Base-by-base conservation (phyloP, 2,329 filamentous ascomycete genomes). In the Aspergillus pseudoglaucus region DNA sequence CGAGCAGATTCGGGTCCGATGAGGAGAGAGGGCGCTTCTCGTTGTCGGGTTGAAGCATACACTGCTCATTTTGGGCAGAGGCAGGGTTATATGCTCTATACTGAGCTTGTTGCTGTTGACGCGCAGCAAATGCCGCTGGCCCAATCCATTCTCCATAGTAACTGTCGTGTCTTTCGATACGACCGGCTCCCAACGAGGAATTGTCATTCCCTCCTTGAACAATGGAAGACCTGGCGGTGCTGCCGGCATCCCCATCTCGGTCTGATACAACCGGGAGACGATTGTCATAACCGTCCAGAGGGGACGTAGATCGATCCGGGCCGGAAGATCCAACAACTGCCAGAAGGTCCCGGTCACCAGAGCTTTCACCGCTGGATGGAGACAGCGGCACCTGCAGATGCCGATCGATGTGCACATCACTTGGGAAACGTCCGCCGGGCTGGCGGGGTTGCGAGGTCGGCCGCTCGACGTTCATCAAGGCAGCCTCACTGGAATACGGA, bases 401-500 rank as follows among this genome's bases (percentile, higher is more conserved):
- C 75, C 88, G 84, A 69, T 90, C 87, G 68, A 95, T 80, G 75
- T 90, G 83, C 61, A 97, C 76, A 76, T 96, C 90, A 73, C 88
- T 94, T 73, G 91, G 91, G 75, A 98, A 98, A 70, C 90, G 84
- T 77, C 91, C 91, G 84, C 90, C 91, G 83, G 89, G 84, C 79
- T 88, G 83, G 69, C 90, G 84, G 42, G 67, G 65, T 48, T 66
- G 69, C 39, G 61, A 67, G 30, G 64, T 62, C 41, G 66, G 67
- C 45, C 66, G 64, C 46, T 67, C 64, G 44, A 67, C 66, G 42
- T 59, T 60, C 50, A 72, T 55, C 25, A 69, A 58, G 15, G 64
- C 60, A 6, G 63, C 65, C 59, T 82, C 78, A 35, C 83, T 80
- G 30, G 84, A 83, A 60, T 84, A 85, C 3, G 83, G 82, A 17